Base-by-base conservation (phyloP, 2,329 filamentous ascomycete genomes). In the Diplodia seriata region DNA sequence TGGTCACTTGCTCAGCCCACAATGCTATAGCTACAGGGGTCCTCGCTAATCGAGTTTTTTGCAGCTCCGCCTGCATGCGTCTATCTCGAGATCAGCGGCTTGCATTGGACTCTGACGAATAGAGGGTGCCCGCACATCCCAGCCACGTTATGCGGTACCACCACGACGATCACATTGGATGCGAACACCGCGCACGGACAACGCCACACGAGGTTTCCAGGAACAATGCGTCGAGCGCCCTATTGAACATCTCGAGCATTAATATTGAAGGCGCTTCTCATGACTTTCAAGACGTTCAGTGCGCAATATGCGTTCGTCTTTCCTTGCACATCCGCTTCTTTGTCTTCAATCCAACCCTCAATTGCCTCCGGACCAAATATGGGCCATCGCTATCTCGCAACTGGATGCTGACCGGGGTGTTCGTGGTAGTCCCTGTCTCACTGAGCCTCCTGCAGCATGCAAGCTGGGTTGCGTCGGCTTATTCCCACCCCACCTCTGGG, bases 101-200 rank as follows among this genome's bases (percentile, higher is more conserved):
- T 26, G 59, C 47, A 51, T 51, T 14, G 14, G 7, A 11, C 23
- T 63, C 47, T 63, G 59, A 63, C 59, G 59, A 63, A 63, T 51
- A 31, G 47, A 20, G 23, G 18, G 4, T n/a, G 43, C 4, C 43
- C 33, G 31, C 59, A 31, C 38, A 31, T 33, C 57, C 26, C 57
- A 62, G 57, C 57, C 57, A 62, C 57, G 57, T 62, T 63, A 63
- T 63, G 59, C 59, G 15, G 59, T 63, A n/a, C 59, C 11, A 63
- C 47, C 29, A 38, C 36, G 59, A 20, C 18, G 59, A 63, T 63
- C 59, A 47, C 43, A 51, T 31, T 63, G 59, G 31, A 63, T 63
- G 59, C 59, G 59, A 63, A 63, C 59, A 38, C 59, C 14, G 31
- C 47, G 59, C 59, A 63, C 59, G 20, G 59, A 63, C 59, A 49